Evolutionary conservation across 78 protist species (phyloP).

Genomic region (Protostelium mycophagum): DNA sequence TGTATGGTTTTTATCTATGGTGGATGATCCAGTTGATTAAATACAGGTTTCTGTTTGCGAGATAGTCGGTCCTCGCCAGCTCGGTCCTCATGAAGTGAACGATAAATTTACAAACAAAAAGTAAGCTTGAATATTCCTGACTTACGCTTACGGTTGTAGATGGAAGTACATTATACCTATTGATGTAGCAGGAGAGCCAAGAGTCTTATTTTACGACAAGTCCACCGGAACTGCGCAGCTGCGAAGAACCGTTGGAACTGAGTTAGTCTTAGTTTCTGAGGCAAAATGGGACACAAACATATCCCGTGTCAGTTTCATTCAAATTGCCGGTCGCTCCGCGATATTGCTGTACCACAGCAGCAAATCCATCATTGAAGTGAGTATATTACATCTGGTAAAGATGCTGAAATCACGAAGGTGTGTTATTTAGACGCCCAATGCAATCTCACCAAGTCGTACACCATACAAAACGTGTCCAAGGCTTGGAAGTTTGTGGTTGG

Average conservation of each 20-base stretch:
- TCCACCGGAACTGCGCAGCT: background rate
- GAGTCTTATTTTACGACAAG: background rate
- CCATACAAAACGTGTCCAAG: background rate
- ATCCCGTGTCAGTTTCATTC: background rate
- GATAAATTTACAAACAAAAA: background rate
- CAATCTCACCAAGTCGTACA: background rate
- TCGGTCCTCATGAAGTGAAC: background rate
- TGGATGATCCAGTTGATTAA: background rate
- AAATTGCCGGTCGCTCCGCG: background rate
- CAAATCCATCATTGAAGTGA: background rate
- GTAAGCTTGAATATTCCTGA: background rate
- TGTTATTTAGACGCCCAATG: background rate
- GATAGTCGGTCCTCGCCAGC: background rate
- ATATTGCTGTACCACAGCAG: background rate
- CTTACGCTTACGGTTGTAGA: background rate
- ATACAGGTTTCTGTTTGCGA: background rate
- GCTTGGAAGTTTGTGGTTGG: background rate
- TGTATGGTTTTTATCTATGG: background rate
- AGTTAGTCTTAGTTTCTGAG: background rate
- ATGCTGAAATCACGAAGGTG: background rate
- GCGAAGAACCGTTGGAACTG: background rate
- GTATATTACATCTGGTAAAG: too few relatives aligned
- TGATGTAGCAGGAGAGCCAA: background rate
- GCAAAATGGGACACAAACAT: background rate
- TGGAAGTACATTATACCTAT: background rate